Conservation (phyloP, 1,284 basidiomycete species). For the Boletus putidus region DNA sequence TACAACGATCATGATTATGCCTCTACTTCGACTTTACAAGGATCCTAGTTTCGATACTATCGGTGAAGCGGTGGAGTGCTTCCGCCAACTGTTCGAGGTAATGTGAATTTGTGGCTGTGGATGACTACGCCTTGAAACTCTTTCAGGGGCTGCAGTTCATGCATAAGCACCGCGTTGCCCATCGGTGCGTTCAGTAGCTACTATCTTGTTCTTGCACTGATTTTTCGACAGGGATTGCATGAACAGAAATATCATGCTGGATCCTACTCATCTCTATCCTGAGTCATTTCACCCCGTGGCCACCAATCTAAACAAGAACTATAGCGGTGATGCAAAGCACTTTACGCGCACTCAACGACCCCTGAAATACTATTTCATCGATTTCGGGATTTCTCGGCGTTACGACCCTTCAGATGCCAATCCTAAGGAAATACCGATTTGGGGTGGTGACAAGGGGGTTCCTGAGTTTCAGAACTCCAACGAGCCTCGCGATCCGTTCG, state of each 20-base stretch:
- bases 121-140: background rate
- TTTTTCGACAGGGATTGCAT: background rate
- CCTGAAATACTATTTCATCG: background rate
- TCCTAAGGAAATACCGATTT: background rate
- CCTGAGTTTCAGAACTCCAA: slow-evolving; percentile 20
- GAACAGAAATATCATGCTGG: background rate
- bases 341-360: background rate
- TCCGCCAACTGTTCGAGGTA: slow-evolving; percentile 2
- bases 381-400: background rate
- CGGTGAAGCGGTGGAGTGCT: background rate
- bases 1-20: background rate
- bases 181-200: background rate
- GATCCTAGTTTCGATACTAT: background rate
- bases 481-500: slow-evolving; percentile 14
- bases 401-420: background rate
- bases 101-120: background rate
- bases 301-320: background rate
- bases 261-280: background rate
- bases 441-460: slow-evolving; percentile 10
- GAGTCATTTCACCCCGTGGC: background rate
- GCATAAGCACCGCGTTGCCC: background rate
- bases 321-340: background rate
- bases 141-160: background rate
- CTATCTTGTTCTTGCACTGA: background rate
- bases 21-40: background rate